Conservation (phyloP, 352 stramenopile species). For the Pythium folliculosum region DNA sequence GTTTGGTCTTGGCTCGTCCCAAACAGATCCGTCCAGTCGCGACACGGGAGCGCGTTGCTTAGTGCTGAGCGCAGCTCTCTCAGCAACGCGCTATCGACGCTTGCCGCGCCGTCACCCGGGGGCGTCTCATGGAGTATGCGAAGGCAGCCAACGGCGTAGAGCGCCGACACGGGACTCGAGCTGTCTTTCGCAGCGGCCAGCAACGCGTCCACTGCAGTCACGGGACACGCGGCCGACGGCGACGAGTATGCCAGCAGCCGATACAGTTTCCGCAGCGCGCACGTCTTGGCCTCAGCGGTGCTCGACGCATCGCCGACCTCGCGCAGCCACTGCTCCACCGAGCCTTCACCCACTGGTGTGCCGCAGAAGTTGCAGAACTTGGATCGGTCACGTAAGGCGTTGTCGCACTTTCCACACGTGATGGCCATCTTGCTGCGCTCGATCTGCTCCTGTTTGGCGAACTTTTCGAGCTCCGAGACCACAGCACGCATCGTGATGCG, state of each 20-base stretch:
- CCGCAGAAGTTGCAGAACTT: neutral
- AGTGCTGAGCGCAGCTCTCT: neutral
- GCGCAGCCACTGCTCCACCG: neutral
- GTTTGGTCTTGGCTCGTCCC: neutral
- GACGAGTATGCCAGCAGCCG: neutral
- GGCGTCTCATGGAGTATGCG: neutral
- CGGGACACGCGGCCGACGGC: too few species aligned
- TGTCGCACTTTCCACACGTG: neutral
- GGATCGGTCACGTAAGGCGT: neutral
- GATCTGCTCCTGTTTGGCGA: neutral
- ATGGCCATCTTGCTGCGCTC: neutral
- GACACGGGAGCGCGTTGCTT: neutral
- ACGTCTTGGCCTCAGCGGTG: neutral
- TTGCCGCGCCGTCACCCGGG: neutral
- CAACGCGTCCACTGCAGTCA: neutral
- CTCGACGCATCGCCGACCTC: neutral
- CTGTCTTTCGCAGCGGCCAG: neutral
- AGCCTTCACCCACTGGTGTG: neutral
- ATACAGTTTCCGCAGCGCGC: neutral
- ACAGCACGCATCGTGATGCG: constrained; percentile 15
- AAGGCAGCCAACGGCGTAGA: constrained; percentile 10
- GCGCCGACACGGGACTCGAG: neutral
- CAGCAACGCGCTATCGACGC: neutral
- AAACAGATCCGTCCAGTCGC: neutral
- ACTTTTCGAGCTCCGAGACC: neutral